Evolutionary conservation across 192 early-diverging fungal genomes (phyloP), one percentile per base, ranked within the genome.

Genomic region (Pilaira anomala): DNA sequence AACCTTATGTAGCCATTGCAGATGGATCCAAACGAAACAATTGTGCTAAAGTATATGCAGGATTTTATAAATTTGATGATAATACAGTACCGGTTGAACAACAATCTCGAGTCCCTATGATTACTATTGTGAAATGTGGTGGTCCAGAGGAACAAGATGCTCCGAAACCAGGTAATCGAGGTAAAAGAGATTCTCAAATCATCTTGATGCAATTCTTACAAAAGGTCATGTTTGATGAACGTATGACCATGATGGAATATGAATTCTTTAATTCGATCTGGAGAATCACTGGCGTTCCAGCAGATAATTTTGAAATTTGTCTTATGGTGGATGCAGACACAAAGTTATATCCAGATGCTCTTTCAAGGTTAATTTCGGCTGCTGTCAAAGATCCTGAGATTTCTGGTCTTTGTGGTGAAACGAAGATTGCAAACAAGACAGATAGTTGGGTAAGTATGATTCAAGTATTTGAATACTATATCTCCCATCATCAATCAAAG

Each of bases 341-440:
- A 22, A 91, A 91, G 66, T 83, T 93, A 26, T 90, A 84, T 52
- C 83, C 87, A 11, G 87, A 91, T 71, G 87, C 88, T 9, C 58
- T 91, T 7, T 79, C 84, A 13, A 78, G 87, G 33, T 84, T 96
- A 74, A 85, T 96, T 48, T 80, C 85, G 26, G 87, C 85, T 46
- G 91, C 97, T 84, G 83, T 83, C 56, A 90, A 90, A 53, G 93
- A 98, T 79, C 79, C 79, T 26, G 72, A 78, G 7, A 91, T 98
- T 68, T 91, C 93, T 80, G 96, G 96, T 3, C 78, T 96, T 30
- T 97, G 96, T 78, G 95, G 96, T 59, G 96, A 98, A 76, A 95
- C 96, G 16, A 84, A 93, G 72, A 94, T 98, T 74, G 88, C 83
- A 36, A 98, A 98, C 82, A 95, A 95, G 80, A 81, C 76, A 2